A percentile compares a stretch with the other conserved stretches of the same genome.
Evolutionary conservation across 345 rosid genomes (phyloP).

Genomic region (Rhizophora apiculata): DNA sequence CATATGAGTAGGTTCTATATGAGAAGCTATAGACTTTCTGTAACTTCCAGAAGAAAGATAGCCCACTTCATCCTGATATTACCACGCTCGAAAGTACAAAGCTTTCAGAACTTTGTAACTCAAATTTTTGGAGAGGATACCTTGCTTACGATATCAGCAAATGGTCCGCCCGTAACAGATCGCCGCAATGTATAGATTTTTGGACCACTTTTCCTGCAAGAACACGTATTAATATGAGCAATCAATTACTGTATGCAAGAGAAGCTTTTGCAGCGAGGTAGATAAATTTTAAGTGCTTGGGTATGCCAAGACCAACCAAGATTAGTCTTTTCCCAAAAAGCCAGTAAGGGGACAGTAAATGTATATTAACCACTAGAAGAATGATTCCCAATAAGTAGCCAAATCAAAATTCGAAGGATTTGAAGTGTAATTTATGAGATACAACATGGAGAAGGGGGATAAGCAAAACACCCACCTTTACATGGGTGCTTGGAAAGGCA

Average conservation of each 20-base stretch:
- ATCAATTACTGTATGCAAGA: background rate
- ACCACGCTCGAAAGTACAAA: conserved; percentile 15
- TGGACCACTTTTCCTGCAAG: conserved; percentile 67
- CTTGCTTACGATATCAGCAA: conserved; percentile 35
- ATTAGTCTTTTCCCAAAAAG: background rate
- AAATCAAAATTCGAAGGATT: background rate
- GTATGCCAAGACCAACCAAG: background rate
- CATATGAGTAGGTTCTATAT: conserved; percentile 13
- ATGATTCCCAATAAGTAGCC: background rate
- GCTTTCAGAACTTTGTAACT: conserved; percentile 33
- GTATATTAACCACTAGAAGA: too few relatives aligned
- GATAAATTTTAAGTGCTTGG: background rate
- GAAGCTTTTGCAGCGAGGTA: too few relatives aligned
- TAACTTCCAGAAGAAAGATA: conserved; percentile 14
- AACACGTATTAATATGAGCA: background rate
- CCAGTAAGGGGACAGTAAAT: background rate
- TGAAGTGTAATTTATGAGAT: background rate
- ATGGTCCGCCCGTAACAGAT: conserved; percentile 71
- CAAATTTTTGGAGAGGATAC: conserved; percentile 13
- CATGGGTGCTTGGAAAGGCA: conserved; percentile 95
- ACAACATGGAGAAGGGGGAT: background rate
- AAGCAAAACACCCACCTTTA: conserved; percentile 51
- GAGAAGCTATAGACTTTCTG: conserved; percentile 18
- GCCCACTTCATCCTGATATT: conserved; percentile 13
- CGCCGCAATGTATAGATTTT: conserved; percentile 62